phyloP scores from a whole-genome alignment of 2,329 filamentous ascomycete species.

The Cladobotryum mycophilum region DNA sequence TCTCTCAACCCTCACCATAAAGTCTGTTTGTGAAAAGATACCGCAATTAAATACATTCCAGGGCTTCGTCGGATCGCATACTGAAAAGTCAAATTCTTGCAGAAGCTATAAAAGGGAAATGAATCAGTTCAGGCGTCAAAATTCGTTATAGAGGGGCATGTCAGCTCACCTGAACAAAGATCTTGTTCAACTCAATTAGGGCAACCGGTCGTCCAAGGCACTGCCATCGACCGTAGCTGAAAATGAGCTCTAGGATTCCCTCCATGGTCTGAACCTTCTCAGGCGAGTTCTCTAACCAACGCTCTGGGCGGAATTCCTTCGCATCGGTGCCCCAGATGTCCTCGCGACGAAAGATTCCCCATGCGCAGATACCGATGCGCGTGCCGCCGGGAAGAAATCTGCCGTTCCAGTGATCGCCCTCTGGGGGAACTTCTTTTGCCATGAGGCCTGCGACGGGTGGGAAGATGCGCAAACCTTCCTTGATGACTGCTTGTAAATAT shows the following conservation, averaged over 20 bases:
- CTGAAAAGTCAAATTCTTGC: conserved; percentile 10
- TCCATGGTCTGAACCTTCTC: conserved; percentile 30
- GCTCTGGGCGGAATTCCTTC: conserved; percentile 27
- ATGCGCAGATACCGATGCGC: conserved; percentile 27
- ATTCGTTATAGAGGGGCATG: background rate
- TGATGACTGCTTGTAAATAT: conserved; percentile 44
- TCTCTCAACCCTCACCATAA: background rate
- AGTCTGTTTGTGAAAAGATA: background rate
- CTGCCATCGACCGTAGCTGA: conserved; percentile 24
- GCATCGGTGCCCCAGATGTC: conserved; percentile 31
- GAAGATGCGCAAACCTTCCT: conserved; percentile 38
- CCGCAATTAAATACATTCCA: conserved; percentile 7
- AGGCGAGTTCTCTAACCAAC: conserved; percentile 30
- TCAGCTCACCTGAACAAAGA: conserved; percentile 28
- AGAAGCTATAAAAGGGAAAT: background rate
- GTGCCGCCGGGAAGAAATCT: conserved; percentile 28
- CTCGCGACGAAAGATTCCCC: conserved; percentile 28
- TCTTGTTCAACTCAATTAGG: conserved; percentile 24
- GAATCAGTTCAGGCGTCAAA: background rate
- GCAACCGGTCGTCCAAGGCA: conserved; percentile 26
- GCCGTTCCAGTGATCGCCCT: conserved; percentile 27
- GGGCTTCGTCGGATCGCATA: conserved; percentile 5
- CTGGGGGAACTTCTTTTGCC: conserved; percentile 27
- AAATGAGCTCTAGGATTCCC: conserved; percentile 21
- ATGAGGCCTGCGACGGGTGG: conserved; percentile 32